Conservation (phyloP, 2,329 filamentous ascomycete species). For the Fusarium metavorans region DNA sequence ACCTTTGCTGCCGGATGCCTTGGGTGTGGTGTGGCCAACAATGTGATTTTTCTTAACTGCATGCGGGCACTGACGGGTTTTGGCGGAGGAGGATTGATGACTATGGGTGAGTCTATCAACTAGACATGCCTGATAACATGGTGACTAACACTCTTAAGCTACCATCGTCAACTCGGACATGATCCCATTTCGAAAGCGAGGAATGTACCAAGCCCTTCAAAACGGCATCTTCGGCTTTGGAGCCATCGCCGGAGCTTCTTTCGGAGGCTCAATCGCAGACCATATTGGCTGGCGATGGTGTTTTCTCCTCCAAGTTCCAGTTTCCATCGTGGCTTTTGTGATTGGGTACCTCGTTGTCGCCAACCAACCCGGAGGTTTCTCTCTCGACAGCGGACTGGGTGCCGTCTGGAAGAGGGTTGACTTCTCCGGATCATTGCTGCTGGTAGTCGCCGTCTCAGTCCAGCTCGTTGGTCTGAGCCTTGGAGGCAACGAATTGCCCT, state of each 20-base stretch:
- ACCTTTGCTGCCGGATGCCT: constrained; percentile 73
- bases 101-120: constrained; percentile 67
- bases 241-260: constrained; percentile 70
- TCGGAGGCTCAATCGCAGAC: constrained; percentile 74
- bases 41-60: constrained; percentile 70
- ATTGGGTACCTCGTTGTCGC: constrained; percentile 66
- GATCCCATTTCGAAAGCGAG: constrained; percentile 66
- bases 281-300: constrained; percentile 76
- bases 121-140: neutral
- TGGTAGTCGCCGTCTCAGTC: constrained; percentile 68
- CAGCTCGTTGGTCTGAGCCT: constrained; percentile 68
- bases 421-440: constrained; percentile 65
- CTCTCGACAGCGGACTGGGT: constrained; percentile 45
- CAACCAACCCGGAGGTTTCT: constrained; percentile 53
- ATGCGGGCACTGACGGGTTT: constrained; percentile 77
- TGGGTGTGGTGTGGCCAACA: constrained; percentile 71
- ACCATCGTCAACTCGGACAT: constrained; percentile 72
- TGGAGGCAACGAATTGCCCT: constrained; percentile 67
- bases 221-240: constrained; percentile 73
- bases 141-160: constrained; percentile 48
- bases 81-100: constrained; percentile 76
- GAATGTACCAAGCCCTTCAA: constrained; percentile 71
- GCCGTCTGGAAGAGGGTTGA: constrained; percentile 68
- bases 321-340: constrained; percentile 66
- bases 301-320: constrained; percentile 71